phyloP scores from a whole-genome alignment of 2,329 filamentous ascomycete genomes.

The Xylaria sp. region DNA sequence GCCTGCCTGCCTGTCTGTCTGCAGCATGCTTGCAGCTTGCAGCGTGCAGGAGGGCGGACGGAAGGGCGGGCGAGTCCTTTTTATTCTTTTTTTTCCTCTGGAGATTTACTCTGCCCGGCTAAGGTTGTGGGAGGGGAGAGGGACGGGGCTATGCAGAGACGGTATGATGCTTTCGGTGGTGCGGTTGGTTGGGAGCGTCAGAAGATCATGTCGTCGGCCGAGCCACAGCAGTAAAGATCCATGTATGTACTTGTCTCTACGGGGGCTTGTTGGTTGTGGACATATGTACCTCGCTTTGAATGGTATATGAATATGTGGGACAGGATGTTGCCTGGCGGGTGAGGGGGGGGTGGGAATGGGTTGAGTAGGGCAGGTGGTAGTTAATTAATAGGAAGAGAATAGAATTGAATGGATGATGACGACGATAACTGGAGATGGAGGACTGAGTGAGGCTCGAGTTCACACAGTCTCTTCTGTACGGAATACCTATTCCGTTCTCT shows the following conservation, averaged over 20 bases:
- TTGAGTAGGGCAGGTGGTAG: no score
- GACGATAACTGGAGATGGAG: not conserved
- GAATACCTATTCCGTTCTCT: no score
- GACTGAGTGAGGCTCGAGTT: not conserved
- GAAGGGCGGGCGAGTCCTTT: not conserved
- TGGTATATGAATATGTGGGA: not conserved
- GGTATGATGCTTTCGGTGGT: not conserved
- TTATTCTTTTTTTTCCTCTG: not conserved
- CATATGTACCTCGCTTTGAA: not conserved
- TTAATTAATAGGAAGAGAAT: not conserved
- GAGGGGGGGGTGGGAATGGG: not conserved
- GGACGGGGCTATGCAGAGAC: not conserved
- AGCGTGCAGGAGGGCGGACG: not conserved
- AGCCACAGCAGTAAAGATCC: not conserved
- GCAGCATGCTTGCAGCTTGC: not conserved
- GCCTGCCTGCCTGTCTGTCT: not conserved
- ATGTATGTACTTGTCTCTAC: not conserved
- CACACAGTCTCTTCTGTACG: no score
- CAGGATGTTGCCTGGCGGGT: not conserved
- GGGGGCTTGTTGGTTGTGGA: not conserved
- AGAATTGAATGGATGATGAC: not conserved
- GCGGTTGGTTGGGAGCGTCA: not conserved
- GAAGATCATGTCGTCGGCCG: not conserved
- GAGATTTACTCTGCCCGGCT: not conserved
- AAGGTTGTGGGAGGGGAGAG: not conserved